Percentiles rank a stretch among this genome's conserved stretches.
Conservation (phyloP, 139 green algal genomes). For the Coelastrella sp. region DNA sequence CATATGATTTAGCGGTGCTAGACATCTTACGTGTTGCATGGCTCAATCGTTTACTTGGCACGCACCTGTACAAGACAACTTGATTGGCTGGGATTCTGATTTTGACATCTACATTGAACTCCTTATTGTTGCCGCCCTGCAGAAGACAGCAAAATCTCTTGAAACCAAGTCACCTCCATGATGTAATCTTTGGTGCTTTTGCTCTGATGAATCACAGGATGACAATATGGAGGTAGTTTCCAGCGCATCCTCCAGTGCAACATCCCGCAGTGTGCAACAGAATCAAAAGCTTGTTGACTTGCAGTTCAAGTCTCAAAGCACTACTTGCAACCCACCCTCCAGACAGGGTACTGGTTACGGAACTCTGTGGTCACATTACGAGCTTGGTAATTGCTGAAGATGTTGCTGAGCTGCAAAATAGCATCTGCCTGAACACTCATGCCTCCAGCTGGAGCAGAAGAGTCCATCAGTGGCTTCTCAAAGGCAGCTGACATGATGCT, state of each 20-base stretch:
- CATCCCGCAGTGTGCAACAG: no score
- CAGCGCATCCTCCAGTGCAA: no score
- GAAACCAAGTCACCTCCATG: conserved; percentile 13
- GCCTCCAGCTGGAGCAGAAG: not conserved
- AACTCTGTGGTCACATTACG: conserved; percentile 33
- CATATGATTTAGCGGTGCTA: no score
- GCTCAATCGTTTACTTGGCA: not conserved
- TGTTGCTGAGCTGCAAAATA: conserved; percentile 36
- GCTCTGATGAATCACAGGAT: not conserved
- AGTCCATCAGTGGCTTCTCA: conserved; percentile 36
- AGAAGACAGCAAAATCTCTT: not conserved
- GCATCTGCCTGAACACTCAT: conserved; percentile 2
- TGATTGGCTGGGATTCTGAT: conserved; percentile 43
- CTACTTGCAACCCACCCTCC: conserved; percentile 22
- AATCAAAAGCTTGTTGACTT: no score
- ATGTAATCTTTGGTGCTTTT: not conserved
- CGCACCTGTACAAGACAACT: conserved; percentile 33
- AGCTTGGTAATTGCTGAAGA: conserved; percentile 26
- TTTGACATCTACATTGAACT: conserved; percentile 24
- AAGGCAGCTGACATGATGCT: not conserved
- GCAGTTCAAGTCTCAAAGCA: not conserved
- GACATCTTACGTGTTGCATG: no score
- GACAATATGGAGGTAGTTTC: no score
- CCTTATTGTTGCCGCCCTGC: conserved; percentile 19
- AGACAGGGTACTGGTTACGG: conserved; percentile 32